Base-by-base conservation (phyloP, 805 yeast genomes). In the Yarrowia alimentaria region DNA sequence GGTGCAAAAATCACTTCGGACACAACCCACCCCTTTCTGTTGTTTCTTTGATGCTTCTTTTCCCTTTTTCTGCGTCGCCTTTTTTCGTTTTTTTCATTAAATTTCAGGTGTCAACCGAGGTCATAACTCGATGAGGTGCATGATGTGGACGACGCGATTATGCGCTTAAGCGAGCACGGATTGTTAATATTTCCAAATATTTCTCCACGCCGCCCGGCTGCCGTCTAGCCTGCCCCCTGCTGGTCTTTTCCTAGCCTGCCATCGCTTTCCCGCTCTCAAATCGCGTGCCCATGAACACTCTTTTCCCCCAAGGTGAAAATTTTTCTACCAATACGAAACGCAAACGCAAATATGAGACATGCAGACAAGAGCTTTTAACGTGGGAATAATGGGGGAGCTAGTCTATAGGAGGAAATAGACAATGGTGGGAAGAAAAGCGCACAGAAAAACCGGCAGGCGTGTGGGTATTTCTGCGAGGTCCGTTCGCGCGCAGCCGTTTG, bases 271-370 rank as follows among this genome's bases (percentile, higher is more conserved):
- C 16, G 31, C 20, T 34, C 21, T 37, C 43, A 37, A 37, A 37
- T 37, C 43, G 43, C 47, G 47, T 28, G 47, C 47, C 33, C 47
- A 19, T 26, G 33, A 26, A 40, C 33, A 40, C 33, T 28, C 47
- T 26, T 40, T 40, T 16, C 26, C 33, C 24, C 47, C 33, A 20
- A 14, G 19, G 32, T 40, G 47, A 40, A 40, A 40, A 40, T 18
- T 40, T 40, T 40, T 40, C 47, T n/a, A 26, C 43, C 43, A 37
- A 37, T 37, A 37, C 43, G 43, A 37, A 37, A 28, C 33, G 47
- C 47, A 40, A 40, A 40, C 47, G 47, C 33, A 40, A 40, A 40
- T 28, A 40, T 40, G 47, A 40, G 47, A 40, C 47, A 40, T 40
- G 47, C 47, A 40, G 47, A 26, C 47, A 18, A 28, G n/a, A 13